These are phyloP conservation scores for Colletotrichum musae DNA, from an alignment of 2,329 filamentous ascomycete species.

Conservation along the genomic window DNA sequence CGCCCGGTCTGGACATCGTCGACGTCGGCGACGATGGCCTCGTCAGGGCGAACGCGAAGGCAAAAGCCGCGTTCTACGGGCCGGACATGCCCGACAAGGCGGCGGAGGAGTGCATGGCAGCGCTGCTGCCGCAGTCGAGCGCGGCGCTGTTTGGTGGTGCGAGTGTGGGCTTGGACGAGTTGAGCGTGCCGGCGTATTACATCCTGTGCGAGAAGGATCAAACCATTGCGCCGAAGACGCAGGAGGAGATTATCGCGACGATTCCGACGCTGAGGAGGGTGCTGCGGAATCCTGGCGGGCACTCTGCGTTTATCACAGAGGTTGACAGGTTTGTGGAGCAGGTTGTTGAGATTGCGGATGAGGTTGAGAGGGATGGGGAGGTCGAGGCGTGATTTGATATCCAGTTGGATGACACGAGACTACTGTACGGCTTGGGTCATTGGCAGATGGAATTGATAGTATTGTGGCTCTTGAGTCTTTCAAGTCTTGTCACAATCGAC, in stretches of 20 bases:
- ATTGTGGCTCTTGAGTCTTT: too few relatives aligned
- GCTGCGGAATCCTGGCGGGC: conserved; percentile 24
- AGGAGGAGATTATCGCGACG: conserved; percentile 13
- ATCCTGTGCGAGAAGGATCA: conserved; percentile 31
- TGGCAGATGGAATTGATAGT: too few relatives aligned
- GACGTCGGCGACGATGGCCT: conserved; percentile 9
- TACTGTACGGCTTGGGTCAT: too few relatives aligned
- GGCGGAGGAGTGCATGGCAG: conserved; percentile 11
- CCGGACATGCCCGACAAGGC: conserved; percentile 20
- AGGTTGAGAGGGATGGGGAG: neutral
- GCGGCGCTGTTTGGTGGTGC: conserved; percentile 1
- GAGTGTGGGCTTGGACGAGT: conserved; percentile 1
- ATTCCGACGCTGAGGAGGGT: conserved; percentile 24
- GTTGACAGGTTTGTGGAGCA: conserved; percentile 22
- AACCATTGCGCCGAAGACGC: conserved; percentile 8
- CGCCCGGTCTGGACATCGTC: conserved; percentile 22
- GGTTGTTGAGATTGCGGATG: conserved; percentile 9
- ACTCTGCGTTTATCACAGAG: conserved; percentile 25
- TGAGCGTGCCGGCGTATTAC: conserved; percentile 23
- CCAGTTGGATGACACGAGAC: too few relatives aligned
- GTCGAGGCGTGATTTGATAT: too few relatives aligned
- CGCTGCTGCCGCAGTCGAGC: conserved; percentile 24
- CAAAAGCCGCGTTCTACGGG: conserved; percentile 29
- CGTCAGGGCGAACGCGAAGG: conserved; percentile 18
- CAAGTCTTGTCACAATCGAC: too few relatives aligned